phyloP scores from a whole-genome alignment of 2,329 filamentous ascomycete genomes.

The Colletotrichum lini region DNA sequence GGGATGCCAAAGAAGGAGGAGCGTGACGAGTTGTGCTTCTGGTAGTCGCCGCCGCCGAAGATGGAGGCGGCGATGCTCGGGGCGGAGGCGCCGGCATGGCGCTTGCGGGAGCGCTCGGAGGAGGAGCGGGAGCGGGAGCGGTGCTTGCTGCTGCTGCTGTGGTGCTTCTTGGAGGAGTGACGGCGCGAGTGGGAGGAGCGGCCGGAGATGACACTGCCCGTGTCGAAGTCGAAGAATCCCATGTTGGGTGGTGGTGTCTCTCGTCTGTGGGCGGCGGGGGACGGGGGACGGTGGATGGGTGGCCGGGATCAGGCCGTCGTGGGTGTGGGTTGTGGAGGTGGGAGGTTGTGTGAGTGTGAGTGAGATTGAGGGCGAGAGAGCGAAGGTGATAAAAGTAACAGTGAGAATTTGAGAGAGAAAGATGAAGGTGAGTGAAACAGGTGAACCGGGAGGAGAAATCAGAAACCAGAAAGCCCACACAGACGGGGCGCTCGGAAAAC shows the following conservation, averaged over 20 bases:
- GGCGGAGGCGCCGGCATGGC: slow-evolving; percentile 47
- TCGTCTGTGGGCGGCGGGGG: not conserved
- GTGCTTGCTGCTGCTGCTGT: slow-evolving; percentile 50
- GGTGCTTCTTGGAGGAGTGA: slow-evolving; percentile 40
- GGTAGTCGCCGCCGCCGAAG: slow-evolving; percentile 57
- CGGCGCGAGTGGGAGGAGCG: slow-evolving; percentile 42
- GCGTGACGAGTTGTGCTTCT: slow-evolving; percentile 58
- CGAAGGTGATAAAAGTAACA: not conserved
- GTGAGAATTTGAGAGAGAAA: not conserved
- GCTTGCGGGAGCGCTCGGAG: slow-evolving; percentile 54
- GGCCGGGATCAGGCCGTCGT: slow-evolving; percentile 7
- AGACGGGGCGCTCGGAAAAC: slow-evolving; percentile 6
- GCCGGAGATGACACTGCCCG: slow-evolving; percentile 41
- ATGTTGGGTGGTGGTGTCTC: slow-evolving; percentile 9
- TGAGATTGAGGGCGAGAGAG: not conserved
- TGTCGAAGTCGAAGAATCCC: slow-evolving; percentile 44
- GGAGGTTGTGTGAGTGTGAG: not conserved
- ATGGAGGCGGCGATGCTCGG: slow-evolving; percentile 60
- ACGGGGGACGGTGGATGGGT: not conserved
- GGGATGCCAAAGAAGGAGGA: slow-evolving; percentile 64
- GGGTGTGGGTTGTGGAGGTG: slow-evolving; percentile 7
- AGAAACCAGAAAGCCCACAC: slow-evolving; percentile 15
- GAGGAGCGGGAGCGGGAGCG: slow-evolving; percentile 57
- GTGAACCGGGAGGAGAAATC: not conserved
- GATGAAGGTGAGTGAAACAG: not conserved